Percentiles rank a stretch among this genome's conserved stretches.
Conservation (phyloP, 164 flowering plant genomes). For the Tetracentron sinense region DNA sequence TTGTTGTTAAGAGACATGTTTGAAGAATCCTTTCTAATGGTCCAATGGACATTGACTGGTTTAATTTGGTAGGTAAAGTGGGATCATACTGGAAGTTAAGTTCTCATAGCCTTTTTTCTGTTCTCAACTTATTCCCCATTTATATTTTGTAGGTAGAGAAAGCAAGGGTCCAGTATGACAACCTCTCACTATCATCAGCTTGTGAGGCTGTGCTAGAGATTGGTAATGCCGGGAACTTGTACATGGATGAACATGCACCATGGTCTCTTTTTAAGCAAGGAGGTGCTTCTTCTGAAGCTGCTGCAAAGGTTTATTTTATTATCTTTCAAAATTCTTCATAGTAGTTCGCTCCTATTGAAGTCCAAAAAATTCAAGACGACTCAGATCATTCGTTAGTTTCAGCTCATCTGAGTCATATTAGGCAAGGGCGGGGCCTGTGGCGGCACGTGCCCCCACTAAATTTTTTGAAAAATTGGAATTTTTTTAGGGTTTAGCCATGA, state of each 20-base stretch:
- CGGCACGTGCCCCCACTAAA: no score
- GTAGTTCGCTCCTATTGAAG: background rate
- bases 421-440: no score
- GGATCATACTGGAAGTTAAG: background rate
- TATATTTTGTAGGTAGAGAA: slow-evolving; percentile 58
- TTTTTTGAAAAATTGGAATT: no score
- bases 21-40: background rate
- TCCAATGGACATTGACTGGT: background rate
- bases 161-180: slow-evolving; percentile 61
- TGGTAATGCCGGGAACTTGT: slow-evolving; percentile 83
- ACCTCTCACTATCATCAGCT: slow-evolving; percentile 72
- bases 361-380: background rate
- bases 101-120: background rate
- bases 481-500: no score
- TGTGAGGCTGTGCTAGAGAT: slow-evolving; percentile 89
- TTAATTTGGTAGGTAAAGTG: background rate
- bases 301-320: slow-evolving; percentile 74
- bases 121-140: background rate
- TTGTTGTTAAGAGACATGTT: background rate
- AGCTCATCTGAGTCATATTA: no score
- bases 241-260: slow-evolving; percentile 83
- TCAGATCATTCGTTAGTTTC: no score
- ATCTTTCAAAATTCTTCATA: background rate
- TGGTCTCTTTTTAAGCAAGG: slow-evolving; percentile 94
- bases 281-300: slow-evolving; percentile 77